Evolutionary conservation across 768 basidiomycete genomes (phyloP).

Genomic region (Leccinum disarticulatum): DNA sequence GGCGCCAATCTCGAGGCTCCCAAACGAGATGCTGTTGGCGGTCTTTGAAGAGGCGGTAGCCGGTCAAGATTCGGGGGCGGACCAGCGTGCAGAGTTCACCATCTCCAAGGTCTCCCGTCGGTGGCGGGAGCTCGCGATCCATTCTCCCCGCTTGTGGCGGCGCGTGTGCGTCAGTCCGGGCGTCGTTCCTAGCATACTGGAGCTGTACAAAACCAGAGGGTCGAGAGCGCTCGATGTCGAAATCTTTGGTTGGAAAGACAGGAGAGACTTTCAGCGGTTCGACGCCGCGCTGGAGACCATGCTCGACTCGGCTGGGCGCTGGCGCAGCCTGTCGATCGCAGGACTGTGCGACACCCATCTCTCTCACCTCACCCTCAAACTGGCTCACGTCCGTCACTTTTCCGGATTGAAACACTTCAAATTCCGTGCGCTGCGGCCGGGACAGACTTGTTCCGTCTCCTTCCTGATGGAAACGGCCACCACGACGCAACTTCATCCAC

Average conservation of each 20-base stretch:
- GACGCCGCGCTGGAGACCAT: conserved; percentile 27
- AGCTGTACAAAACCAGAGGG: conserved; percentile 26
- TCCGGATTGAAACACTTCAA: conserved; percentile 28
- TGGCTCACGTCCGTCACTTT: conserved; percentile 19
- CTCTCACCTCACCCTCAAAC: conserved; percentile 29
- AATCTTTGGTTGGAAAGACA: conserved; percentile 30
- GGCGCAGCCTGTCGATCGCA: conserved; percentile 30
- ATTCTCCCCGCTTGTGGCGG: conserved; percentile 33
- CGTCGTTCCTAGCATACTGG: conserved; percentile 19
- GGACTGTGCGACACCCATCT: conserved; percentile 30
- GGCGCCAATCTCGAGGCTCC: conserved; percentile 30
- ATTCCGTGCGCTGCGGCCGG: conserved; percentile 31
- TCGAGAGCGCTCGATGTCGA: conserved; percentile 29
- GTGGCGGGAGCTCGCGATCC: conserved; percentile 32
- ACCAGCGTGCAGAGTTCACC: conserved; percentile 21
- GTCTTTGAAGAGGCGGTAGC: conserved; percentile 33
- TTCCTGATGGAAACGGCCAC: conserved; percentile 23
- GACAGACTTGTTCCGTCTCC: conserved; percentile 28
- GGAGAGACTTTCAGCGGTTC: conserved; percentile 32
- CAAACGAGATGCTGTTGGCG: conserved; percentile 31
- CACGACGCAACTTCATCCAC: conserved; percentile 1
- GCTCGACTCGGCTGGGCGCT: conserved; percentile 27
- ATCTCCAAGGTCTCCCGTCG: conserved; percentile 33
- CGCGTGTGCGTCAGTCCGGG: conserved; percentile 27
- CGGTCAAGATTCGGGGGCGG: conserved; percentile 22